These are phyloP conservation scores for Magnaporthales sp. DNA, from an alignment of 2,329 filamentous ascomycete species.

Conservation along the genomic window DNA sequence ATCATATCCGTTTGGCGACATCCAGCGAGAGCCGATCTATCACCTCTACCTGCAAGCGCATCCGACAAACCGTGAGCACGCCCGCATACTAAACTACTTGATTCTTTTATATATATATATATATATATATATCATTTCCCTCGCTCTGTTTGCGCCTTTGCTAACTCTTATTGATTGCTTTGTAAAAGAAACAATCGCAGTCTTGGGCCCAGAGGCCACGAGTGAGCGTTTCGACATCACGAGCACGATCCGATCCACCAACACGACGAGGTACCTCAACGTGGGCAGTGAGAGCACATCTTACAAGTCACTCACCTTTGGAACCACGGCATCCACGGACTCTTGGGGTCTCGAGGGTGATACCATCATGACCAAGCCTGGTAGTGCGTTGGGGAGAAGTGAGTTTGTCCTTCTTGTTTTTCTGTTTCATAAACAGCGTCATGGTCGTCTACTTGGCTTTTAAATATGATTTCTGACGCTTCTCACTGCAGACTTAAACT, in stretches of 20 bases:
- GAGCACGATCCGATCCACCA: slow-evolving; percentile 38
- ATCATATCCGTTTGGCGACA: no score
- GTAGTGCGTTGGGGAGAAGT: slow-evolving; percentile 34
- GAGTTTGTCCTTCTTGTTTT: slow-evolving; percentile 9
- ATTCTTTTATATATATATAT: no score
- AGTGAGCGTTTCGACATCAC: slow-evolving; percentile 41
- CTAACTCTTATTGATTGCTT: not conserved
- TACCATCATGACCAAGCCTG: slow-evolving; percentile 33
- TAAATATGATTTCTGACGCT: not conserved
- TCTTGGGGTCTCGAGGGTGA: slow-evolving; percentile 41
- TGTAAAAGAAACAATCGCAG: slow-evolving; percentile 27
- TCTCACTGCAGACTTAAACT: slow-evolving; percentile 34
- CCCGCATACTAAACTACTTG: no score
- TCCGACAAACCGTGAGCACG: slow-evolving; percentile 27
- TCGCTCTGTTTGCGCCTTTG: not conserved
- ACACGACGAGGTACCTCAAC: slow-evolving; percentile 38
- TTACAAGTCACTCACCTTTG: slow-evolving; percentile 43
- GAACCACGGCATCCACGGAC: slow-evolving; percentile 28
- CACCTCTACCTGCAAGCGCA: slow-evolving; percentile 43
- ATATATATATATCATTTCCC: no score
- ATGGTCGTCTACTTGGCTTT: no score
- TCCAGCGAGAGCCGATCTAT: slow-evolving; percentile 33
- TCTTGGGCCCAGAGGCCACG: slow-evolving; percentile 41
- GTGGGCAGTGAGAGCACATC: slow-evolving; percentile 34
- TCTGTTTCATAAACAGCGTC: not conserved